phyloP scores from a whole-genome alignment of 805 yeast genomes.

The Kluyveromyces siamensis region DNA sequence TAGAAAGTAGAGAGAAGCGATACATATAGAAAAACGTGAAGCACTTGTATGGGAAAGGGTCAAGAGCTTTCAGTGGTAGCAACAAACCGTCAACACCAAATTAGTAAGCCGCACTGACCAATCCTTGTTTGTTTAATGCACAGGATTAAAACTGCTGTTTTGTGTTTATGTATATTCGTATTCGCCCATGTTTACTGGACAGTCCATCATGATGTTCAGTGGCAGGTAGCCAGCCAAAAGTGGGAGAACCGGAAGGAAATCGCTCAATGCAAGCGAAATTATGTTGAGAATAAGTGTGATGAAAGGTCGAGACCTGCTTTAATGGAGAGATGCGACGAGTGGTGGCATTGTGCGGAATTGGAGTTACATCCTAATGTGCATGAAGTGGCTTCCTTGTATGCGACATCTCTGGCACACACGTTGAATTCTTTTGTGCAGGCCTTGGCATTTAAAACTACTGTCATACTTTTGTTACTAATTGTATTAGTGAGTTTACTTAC shows the following conservation, averaged over 20 bases:
- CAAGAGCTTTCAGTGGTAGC: background rate
- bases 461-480: background rate
- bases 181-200: conserved; percentile 1
- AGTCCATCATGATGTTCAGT: conserved; percentile 59
- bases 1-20: too few relatives aligned
- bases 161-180: background rate
- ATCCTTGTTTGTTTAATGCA: background rate
- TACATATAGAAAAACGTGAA: too few relatives aligned
- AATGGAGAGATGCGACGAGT: conserved; percentile 56
- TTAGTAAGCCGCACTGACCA: background rate
- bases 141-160: background rate
- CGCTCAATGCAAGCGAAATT: conserved; percentile 58
- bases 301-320: conserved; percentile 60
- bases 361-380: conserved; percentile 56
- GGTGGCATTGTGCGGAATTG: conserved; percentile 67
- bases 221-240: conserved; percentile 50
- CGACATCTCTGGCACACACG: conserved; percentile 76
- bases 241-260: conserved; percentile 54
- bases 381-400: conserved; percentile 64
- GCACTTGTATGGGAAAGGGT: too few relatives aligned
- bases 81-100: background rate
- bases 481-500: background rate
- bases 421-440: conserved; percentile 67
- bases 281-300: conserved; percentile 62
- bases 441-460: background rate